Base-by-base conservation (phyloP, 108 stramenopile genomes). In the Asterionellopsis glacialis region DNA sequence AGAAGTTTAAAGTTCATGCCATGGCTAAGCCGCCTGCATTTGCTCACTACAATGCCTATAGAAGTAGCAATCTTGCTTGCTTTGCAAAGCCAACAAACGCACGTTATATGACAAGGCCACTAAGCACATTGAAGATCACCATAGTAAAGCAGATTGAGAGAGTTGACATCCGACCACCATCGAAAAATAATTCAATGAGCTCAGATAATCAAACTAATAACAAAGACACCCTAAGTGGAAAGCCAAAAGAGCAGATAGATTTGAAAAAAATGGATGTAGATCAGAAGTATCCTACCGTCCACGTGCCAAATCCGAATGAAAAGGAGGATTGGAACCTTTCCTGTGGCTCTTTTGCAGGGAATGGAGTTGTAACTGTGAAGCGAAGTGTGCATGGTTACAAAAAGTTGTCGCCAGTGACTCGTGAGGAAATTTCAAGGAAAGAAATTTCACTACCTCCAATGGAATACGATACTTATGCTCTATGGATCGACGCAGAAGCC, bases 401-500 rank as follows among this genome's bases (percentile, higher is more conserved):
- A 62, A 84, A 81, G 48, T 62, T 93, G 12, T 84, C 83, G 1
- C 70, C 73, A 39, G 75, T 93, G 0, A 84, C 84, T 26, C 45
- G 91, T 47, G 73, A 63, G 40, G 91, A 93, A 57, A 52, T 92
- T 22, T 79, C 81, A 41, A 62, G 91, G 45, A 75, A 81, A n/a
- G 85, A 87, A 45, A 72, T 96, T 12, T 68, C 82, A 0, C 57
- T 98, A 14, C 98, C 98, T 0, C 75, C 91, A 10, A 84, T 97
- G 77, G 91, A 95, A 75, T 98, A 78, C 59, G 94, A 91, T 44
- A 97, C 92, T 9, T 75, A 76, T 57, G 98, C 89, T 6, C 53
- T 94, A 21, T 98, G 96, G 96, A 55, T 96, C 41, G 98, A 98
- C 66, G 67, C 91, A 19, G 84, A 86, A 53, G 80, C 87, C 10